Percentiles rank a stretch among this genome's conserved stretches.
phyloP scores from a whole-genome alignment of 345 rosid species.

The Passiflora organensis region DNA sequence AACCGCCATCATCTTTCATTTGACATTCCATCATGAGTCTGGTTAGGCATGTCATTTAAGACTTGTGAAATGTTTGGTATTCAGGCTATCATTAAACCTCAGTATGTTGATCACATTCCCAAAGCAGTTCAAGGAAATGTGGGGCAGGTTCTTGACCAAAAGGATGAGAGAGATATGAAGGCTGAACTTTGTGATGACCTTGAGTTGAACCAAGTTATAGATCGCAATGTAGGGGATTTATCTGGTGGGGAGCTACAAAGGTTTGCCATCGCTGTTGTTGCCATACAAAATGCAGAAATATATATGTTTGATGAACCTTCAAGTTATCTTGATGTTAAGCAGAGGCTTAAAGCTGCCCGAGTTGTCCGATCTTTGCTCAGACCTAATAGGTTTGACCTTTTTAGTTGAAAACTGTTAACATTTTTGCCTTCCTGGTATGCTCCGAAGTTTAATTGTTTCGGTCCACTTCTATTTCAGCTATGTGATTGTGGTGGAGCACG shows the following conservation, averaged over 20 bases:
- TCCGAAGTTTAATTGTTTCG: background rate
- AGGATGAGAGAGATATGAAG: conserved; percentile 78
- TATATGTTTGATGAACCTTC: conserved; percentile 99
- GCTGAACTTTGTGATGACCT: conserved; percentile 70
- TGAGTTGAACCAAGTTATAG: conserved; percentile 89
- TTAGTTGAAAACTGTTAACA: conserved; percentile 1
- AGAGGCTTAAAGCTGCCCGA: conserved; percentile 98
- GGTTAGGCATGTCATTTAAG: background rate
- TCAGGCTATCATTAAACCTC: conserved; percentile 97
- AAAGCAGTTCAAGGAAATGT: conserved; percentile 94
- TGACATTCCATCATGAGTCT: conserved; percentile 10
- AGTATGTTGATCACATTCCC: conserved; percentile 95
- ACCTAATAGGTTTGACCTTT: conserved; percentile 63
- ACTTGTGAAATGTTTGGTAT: conserved; percentile 7
- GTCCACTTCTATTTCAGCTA: conserved; percentile 50
- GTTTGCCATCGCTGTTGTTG: conserved; percentile 95
- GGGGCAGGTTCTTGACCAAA: conserved; percentile 89
- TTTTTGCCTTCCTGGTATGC: background rate
- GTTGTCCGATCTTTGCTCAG: conserved; percentile 84
- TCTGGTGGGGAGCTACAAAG: conserved; percentile 99
- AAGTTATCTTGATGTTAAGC: conserved; percentile 98
- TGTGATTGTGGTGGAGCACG: conserved; percentile 99
- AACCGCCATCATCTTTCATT: too few species aligned
- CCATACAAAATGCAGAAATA: conserved; percentile 94
- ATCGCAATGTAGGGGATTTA: conserved; percentile 81